Evolutionary conservation across 257 asterid genomes (phyloP), one percentile per base, ranked within the genome.

Genomic region (Echites panduratus): DNA sequence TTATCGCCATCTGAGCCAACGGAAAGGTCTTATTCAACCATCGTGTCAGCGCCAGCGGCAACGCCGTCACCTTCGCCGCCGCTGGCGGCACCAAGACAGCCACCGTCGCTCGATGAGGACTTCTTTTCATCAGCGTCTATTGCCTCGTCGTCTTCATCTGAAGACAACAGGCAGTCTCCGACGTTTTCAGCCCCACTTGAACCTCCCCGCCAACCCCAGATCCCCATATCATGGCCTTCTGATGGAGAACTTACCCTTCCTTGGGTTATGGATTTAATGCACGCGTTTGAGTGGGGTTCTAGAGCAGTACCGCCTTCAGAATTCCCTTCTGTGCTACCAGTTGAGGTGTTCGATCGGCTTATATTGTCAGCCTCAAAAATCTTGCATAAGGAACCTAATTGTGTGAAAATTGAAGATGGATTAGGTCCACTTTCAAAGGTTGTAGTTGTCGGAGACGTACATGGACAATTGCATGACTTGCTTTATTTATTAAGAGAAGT

Each of bases 401-500:
- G 92, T 59, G 90, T 95, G 63, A 78, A 56, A 40, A 85, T 95
- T 24, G 96, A 87, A 12, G 87, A 82, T n/a, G 76, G 70, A 57
- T 77, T 87, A 79, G 80, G 74, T 53, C 58, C 84, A 58, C 79
- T 66, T 32, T 84, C 89, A 5, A 76, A 83, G 54, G 97, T 95
- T 69, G 91, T 95, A 49, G 98, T 95, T 5, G 97, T 95, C 5
- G 99, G 99, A 6, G 99, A 95, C 61, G 89, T 92, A 61, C 99
- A 95, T 75, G 99, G 99, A 12, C 99, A 95, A 87, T 68, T 95
- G 82, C 99, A 95, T 62, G 99, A 95, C 79, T 89, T 90, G 12
- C 45, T 95, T 81, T 89, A 86, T 79, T 66, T 95, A 80, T 56
- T 95, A 78, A 87, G 73, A 61, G 89, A 89, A 24, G 92, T 96